Evolutionary conservation across 352 stramenopile genomes (phyloP).

Genomic region (Phytophthora gonapodyides): DNA sequence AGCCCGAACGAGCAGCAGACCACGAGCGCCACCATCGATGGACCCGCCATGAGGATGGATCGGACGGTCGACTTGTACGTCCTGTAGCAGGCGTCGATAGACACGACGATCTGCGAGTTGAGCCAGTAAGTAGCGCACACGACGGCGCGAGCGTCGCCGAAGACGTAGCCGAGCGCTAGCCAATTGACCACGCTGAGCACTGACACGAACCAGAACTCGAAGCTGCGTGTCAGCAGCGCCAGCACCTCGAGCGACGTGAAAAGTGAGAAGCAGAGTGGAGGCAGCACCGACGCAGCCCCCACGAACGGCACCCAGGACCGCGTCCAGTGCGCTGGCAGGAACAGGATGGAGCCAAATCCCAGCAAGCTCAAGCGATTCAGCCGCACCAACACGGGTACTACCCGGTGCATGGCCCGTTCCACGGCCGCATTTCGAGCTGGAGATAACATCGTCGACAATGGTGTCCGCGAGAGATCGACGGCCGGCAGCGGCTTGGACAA

Average conservation of each 20-base stretch:
- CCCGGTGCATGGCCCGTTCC: constrained; percentile 9
- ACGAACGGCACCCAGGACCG: constrained; percentile 16
- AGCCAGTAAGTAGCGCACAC: constrained; percentile 31
- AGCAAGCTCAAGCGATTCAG: constrained; percentile 20
- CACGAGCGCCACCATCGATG: constrained; percentile 31
- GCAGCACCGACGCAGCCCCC: constrained; percentile 8
- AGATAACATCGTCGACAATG: constrained; percentile 11
- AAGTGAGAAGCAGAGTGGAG: constrained; percentile 13
- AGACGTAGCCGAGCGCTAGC: constrained; percentile 23
- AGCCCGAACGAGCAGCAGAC: constrained; percentile 29
- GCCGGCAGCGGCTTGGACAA: constrained; percentile 6
- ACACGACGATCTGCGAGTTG: constrained; percentile 28
- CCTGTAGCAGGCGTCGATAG: constrained; percentile 42
- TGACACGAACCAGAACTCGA: constrained; percentile 45
- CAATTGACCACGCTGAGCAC: constrained; percentile 36
- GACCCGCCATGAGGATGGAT: constrained; percentile 31
- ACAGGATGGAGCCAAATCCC: constrained; percentile 24
- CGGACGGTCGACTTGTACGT: constrained; percentile 25
- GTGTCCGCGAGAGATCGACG: constrained; percentile 19
- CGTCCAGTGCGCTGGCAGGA: constrained; percentile 6
- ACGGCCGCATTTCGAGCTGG: neutral
- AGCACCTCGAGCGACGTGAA: constrained; percentile 37
- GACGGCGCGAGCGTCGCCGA: constrained; percentile 29
- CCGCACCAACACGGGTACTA: constrained; percentile 14
- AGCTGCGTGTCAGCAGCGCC: constrained; percentile 15